Conservation (phyloP, 305 asterid species). For the Fraxinus latifolia region DNA sequence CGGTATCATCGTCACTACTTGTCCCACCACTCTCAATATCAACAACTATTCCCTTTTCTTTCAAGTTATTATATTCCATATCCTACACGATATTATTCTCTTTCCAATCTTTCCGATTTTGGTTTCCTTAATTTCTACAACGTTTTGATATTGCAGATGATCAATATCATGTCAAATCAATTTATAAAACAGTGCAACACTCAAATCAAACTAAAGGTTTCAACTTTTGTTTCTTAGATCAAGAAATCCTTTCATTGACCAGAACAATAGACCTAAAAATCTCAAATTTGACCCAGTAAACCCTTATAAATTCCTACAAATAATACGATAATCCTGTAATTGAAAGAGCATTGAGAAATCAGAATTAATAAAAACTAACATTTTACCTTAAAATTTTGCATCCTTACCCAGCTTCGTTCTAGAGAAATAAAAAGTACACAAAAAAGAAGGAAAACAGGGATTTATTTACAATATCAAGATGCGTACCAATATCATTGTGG, state of each 20-base stretch:
- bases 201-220: constrained; percentile 8
- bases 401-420: background rate
- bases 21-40: constrained; percentile 46
- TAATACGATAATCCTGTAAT: constrained; percentile 31
- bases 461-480: background rate
- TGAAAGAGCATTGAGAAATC: background rate
- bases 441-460: background rate
- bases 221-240: constrained; percentile 4
- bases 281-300: constrained; percentile 26
- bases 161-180: background rate
- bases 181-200: background rate
- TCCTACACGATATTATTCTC: constrained; percentile 14
- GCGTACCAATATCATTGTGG: background rate
- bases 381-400: background rate
- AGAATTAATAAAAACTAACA: background rate
- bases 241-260: constrained; percentile 1
- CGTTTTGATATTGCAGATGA: background rate
- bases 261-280: constrained; percentile 2
- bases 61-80: constrained; percentile 32
- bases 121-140: background rate
- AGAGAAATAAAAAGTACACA: background rate
- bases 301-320: constrained; percentile 10
- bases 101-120: background rate
- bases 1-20: constrained; percentile 21
- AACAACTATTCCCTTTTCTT: constrained; percentile 28